Base-by-base conservation (phyloP, 1,284 basidiomycete species). In the Leccinum pachyderme region DNA sequence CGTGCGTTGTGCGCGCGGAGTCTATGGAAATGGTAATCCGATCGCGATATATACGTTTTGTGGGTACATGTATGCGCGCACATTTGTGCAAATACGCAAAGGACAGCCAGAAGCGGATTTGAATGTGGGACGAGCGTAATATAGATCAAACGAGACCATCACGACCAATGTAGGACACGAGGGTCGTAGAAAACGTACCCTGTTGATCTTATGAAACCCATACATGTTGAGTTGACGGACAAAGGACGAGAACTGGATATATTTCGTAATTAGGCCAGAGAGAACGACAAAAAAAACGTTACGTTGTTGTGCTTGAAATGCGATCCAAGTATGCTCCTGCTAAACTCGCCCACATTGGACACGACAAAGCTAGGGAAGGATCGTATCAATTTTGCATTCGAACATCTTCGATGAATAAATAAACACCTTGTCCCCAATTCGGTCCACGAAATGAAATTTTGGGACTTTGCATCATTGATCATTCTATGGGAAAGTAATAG, bases 191-290 rank as follows among this genome's bases (percentile, higher is more conserved):
- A 18, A 55, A 71, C 76, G 63, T 54, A 89, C 86, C 71, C 87
- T 79, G 70, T 91, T 91, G 72, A 89, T 89, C 74, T 91, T 91
- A 73, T 90, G 88, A 71, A 89, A 89, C 50, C 88, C 89, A 62
- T 91, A 93, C 91, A 94, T 94, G 74, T 94, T 94, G 52, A 94
- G 80, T 68, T 94, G 92, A 52, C 91, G 84, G 49, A 94, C 91
- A 70, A 94, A 94, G 65, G 87, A 90, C 27, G 89, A 91, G 71
- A 93, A 94, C 88, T 94, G 43, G 41, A 50, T 55, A 58, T 47
- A 51, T 51, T 62, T 49, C 54, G 47, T 27, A 47, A 54, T 50
- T 45, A 54, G 52, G 52, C 29, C 31, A 25, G 52, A 46, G 41
- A 50, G 18, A 55, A 32, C 48, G 28, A 43, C 41, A 45, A 29